phyloP scores from a whole-genome alignment of 768 basidiomycete species.

The Cyathus striatus region DNA sequence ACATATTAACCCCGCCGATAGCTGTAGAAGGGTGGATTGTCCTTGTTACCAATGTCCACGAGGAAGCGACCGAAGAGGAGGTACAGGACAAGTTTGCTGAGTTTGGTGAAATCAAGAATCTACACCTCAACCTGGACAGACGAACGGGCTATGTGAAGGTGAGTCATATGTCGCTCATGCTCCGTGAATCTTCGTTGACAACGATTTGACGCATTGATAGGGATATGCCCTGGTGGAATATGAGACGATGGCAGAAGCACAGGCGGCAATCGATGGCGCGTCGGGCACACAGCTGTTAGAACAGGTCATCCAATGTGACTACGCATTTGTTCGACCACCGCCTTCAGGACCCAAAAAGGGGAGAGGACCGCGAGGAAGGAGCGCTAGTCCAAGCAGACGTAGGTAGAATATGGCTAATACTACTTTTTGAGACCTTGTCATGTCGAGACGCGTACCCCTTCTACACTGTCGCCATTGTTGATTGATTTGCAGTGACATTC shows the following conservation, averaged over 20 bases:
- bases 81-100: slow-evolving; percentile 95
- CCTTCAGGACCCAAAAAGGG: slow-evolving; percentile 80
- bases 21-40: slow-evolving; percentile 99
- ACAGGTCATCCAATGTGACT: slow-evolving; percentile 85
- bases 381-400: slow-evolving; percentile 73
- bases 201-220: slow-evolving; percentile 33
- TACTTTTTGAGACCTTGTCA: background rate
- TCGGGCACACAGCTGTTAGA: slow-evolving; percentile 81
- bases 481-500: too few relatives aligned
- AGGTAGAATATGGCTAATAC: slow-evolving; percentile 20
- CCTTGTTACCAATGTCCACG: slow-evolving; percentile 92
- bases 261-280: slow-evolving; percentile 88
- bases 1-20: slow-evolving; percentile 24
- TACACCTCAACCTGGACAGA: slow-evolving; percentile 94
- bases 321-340: slow-evolving; percentile 87
- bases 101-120: slow-evolving; percentile 95
- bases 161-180: slow-evolving; percentile 12
- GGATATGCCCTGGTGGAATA: slow-evolving; percentile 98
- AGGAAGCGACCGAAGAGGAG: slow-evolving; percentile 98
- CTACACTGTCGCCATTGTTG: too few relatives aligned
- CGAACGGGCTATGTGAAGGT: slow-evolving; percentile 99
- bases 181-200: slow-evolving; percentile 1
- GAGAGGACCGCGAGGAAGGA: slow-evolving; percentile 64
- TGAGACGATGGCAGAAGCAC: slow-evolving; percentile 91
- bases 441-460: too few relatives aligned